Evolutionary conservation across 2,329 filamentous ascomycete genomes (phyloP).

Genomic region (Aspergillus awamori): DNA sequence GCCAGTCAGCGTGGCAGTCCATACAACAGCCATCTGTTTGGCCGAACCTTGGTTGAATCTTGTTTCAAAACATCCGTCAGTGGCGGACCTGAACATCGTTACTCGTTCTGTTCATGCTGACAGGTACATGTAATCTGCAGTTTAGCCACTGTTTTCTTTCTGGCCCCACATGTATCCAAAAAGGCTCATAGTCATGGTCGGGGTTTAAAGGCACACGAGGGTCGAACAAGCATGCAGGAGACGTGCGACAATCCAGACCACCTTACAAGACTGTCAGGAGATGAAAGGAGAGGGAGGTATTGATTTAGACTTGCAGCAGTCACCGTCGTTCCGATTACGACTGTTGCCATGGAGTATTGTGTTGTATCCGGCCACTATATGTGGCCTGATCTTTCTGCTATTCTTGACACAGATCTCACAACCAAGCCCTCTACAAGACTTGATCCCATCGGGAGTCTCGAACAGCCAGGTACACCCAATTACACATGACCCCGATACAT

Average conservation of each 20-base stretch:
- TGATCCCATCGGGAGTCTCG: neutral
- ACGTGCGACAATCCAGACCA: neutral
- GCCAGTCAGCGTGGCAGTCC: neutral
- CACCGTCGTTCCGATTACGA: neutral
- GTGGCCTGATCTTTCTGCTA: slow-evolving; percentile 18
- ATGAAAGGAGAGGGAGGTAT: neutral
- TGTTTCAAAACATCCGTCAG: neutral
- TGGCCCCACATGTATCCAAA: neutral
- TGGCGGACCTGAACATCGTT: slow-evolving; percentile 1
- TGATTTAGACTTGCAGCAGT: neutral
- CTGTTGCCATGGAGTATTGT: slow-evolving; percentile 6
- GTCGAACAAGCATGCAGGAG: neutral
- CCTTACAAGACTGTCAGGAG: neutral
- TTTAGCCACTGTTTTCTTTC: neutral
- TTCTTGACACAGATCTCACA: slow-evolving; percentile 19
- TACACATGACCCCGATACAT: slow-evolving; percentile 3
- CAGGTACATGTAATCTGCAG: neutral
- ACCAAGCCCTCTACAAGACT: neutral
- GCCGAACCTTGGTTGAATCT: neutral
- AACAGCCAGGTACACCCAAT: neutral
- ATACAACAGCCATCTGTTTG: neutral
- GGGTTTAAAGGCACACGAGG: neutral
- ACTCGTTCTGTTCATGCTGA: neutral
- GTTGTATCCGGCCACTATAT: slow-evolving; percentile 21
- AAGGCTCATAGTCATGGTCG: neutral